Evolutionary conservation across 495 filamentous ascomycete genomes (phyloP), one percentile per base, ranked within the genome.

Genomic region (Penicillium macrosclerotiorum): DNA sequence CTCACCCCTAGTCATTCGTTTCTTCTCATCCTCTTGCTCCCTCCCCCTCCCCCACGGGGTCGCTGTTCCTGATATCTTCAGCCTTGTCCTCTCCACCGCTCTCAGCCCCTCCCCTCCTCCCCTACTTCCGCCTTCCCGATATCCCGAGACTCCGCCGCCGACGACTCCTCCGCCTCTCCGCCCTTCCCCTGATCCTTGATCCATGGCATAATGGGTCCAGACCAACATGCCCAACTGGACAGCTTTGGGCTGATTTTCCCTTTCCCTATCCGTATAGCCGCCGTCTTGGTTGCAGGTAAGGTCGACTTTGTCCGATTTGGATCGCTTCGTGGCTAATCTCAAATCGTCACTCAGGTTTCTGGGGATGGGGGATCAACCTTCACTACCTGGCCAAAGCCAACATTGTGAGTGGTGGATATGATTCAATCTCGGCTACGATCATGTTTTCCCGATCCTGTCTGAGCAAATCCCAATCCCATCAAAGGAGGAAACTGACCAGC

Each of bases 351-450:
- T n/a, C 52, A 93, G 89, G 87, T 49, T 81, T 94, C 54, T 95
- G 90, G 90, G 89, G 85, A 54, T 96, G 89, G 89, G 90, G 82
- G 39, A 54, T 84, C 45, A 95, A 93, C 69, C 78, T 95, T 16
- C 88, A 95, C 39, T 90, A 85, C 65, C 78, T 96, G 27, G 72
- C 79, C 54, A 64, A 81, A 42, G 67, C 79, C 50, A 82, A 83
- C 59, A 91, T 96, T 69, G 84, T 85, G 63, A 46, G 78, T 64
- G 45, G 35, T 37, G 41, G 37, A 25, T n/a, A n/a, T n/a, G n/a
- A n/a, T n/a, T n/a, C n/a, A n/a, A n/a, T n/a, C n/a, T n/a, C n/a
- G n/a, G n/a, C n/a, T n/a, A n/a, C n/a, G n/a, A n/a, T n/a, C n/a
- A n/a, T n/a, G n/a, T n/a, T n/a, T n/a, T n/a, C n/a, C n/a, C n/a